Evolutionary conservation across 2,329 filamentous ascomycete species (phyloP).

Genomic region (Zasmidium cellare): DNA sequence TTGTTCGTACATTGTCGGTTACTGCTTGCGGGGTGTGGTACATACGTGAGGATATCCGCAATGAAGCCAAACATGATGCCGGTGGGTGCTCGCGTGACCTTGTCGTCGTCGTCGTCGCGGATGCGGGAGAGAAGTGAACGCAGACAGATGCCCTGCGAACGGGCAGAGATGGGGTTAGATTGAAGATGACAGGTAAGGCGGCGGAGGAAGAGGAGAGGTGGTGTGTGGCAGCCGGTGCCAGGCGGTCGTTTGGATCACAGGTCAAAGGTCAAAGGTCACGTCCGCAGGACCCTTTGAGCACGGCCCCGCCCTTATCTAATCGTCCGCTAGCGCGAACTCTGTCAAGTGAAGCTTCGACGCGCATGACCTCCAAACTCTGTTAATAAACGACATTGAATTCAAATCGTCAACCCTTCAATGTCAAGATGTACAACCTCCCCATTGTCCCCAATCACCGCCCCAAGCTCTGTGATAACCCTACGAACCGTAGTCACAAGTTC

Average conservation of each 20-base stretch:
- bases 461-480: too few relatives aligned
- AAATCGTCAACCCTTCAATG: too few relatives aligned
- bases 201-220: background rate
- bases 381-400: too few relatives aligned
- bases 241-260: background rate
- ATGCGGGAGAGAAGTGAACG: background rate
- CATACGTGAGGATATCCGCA: slow-evolving; percentile 75
- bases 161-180: background rate
- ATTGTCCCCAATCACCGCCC: too few relatives aligned
- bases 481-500: too few relatives aligned
- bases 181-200: background rate
- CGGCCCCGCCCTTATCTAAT: background rate
- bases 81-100: slow-evolving; percentile 15
- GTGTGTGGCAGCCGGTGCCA: background rate
- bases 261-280: background rate
- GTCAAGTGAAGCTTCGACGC: background rate
- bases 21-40: slow-evolving; percentile 28
- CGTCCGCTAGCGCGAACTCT: background rate
- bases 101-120: background rate
- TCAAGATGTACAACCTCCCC: too few relatives aligned
- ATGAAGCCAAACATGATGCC: slow-evolving; percentile 71
- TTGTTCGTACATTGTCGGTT: slow-evolving; percentile 19
- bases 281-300: background rate
- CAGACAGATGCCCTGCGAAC: background rate
- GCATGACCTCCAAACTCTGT: too few relatives aligned